Base-by-base conservation (phyloP, 192 early-diverging fungal species). In the Thamnidium elegans region DNA sequence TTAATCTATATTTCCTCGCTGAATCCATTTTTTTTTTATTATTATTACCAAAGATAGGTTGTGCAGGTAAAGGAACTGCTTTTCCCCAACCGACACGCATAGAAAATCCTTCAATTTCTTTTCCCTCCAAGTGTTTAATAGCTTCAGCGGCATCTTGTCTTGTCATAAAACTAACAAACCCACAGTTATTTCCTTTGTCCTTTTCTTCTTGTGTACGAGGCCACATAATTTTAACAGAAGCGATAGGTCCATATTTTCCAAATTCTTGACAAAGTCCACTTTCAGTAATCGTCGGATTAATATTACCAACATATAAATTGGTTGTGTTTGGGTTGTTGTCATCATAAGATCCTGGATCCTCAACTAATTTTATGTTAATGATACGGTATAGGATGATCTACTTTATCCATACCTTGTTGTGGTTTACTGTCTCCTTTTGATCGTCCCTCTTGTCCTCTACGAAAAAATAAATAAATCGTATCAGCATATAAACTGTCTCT, bases 191-290 rank as follows among this genome's bases (percentile, higher is more conserved):
- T 48, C 85, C 82, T 10, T 94, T 84, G 19, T 88, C 89, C 39
- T 83, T 83, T 72, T 93, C 91, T 50, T 93, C 92, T n/a, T 72
- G 78, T 0, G 89, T 89, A 13, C 95, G 89, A 3, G 94, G 93
- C 93, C 94, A 94, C 95, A 97, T 93, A 48, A 97, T 89, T 68
- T 97, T 97, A 53, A 95, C 89, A 58, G 89, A 91, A 8, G 84
- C 94, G 63, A 97, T 92, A 1, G 94, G 86, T 0, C 95, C 95
- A 63, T 82, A 91, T 31, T 61, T 74, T 14, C 79, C 93, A 86
- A 97, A 97, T 32, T 81, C 84, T 66, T 76, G 65, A 55, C 89
- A 91, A 3, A 97, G 67, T 13, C 72, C 63, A 26, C 85, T 84
- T 69, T 97, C 93, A 63, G 87, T 88, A 0, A 75, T 78, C 0